These are phyloP conservation scores for Ceratocystis colombiana DNA, from an alignment of 2,329 filamentous ascomycete genomes.

Conservation along the genomic window DNA sequence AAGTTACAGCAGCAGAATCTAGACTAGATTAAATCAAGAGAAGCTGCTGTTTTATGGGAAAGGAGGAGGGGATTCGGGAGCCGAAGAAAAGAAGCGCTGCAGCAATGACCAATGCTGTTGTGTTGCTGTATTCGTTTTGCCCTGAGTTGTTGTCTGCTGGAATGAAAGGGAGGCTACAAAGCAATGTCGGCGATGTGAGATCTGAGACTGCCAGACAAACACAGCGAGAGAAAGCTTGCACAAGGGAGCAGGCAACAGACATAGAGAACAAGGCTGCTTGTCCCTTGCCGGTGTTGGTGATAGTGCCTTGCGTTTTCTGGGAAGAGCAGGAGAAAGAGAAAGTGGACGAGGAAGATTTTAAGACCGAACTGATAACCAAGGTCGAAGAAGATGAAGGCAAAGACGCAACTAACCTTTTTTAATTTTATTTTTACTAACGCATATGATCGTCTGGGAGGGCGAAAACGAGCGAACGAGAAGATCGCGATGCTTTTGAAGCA, in stretches of 20 bases:
- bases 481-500: not conserved
- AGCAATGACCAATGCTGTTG: too few relatives aligned
- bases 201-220: not conserved
- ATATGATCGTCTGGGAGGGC: not conserved
- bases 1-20: not conserved
- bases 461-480: not conserved
- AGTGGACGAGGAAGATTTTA: too few relatives aligned
- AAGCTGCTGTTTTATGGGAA: not conserved
- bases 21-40: too few relatives aligned
- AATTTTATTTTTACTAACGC: not conserved
- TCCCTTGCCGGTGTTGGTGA: not conserved
- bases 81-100: not conserved
- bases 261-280: too few relatives aligned
- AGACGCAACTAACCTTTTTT: not conserved
- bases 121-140: too few relatives aligned
- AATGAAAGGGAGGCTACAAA: conserved; percentile 15
- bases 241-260: too few relatives aligned
- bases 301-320: not conserved
- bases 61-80: not conserved
- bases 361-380: too few relatives aligned
- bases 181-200: not conserved
- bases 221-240: too few relatives aligned
- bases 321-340: not conserved
- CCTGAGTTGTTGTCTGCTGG: not conserved
- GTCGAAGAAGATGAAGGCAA: not conserved